Base-by-base conservation (phyloP, 2,329 filamentous ascomycete species). In the Zasmidium cellare region DNA sequence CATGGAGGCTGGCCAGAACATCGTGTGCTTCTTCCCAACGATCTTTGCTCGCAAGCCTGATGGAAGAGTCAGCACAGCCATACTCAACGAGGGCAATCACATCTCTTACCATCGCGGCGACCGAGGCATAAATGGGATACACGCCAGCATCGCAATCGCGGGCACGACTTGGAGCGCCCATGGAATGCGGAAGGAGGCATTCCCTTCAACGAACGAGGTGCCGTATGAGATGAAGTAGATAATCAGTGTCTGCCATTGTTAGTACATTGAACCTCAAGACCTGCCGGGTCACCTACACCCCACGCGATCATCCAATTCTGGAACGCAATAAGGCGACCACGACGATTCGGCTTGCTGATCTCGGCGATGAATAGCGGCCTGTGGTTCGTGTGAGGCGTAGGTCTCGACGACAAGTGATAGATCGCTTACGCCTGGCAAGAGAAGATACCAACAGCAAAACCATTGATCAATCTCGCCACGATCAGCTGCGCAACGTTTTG, bases 271-370 rank as follows among this genome's bases (percentile, higher is more conserved):
- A 14, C 35, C 7, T 9, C 1, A 3, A 25, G 19, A n/a, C 9
- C n/a, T 28, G 12, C 16, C 9, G 14, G 9, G 7, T 18, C 16
- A 54, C 52, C 12, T 48, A 54, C 52, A 35, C 55, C 55, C 56
- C 51, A 53, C 3, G 50, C 56, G 12, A 58, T 58, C 56, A 58
- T 58, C 56, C 56, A 58, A 19, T 58, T 58, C 56, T 58, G 56
- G 24, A 58, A 58, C 1, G 56, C 52, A 23, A 58, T 58, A 9
- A 58, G 51, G 2, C 56, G 56, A 22, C 56, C 56, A n/a, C 56
- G 51, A 19, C 56, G 47, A 38, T 55, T 46, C 1, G 56, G 56
- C 46, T 58, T 51, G 38, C 51, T 55, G 51, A 58, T 58, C 44
- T 58, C 56, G 18, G 56, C 56, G 24, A 58, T 55, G 47, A 46